These are phyloP conservation scores for button mushroom (Agaricus bisporus) DNA, from an alignment of 768 basidiomycete genomes.

Conservation along the genomic window DNA sequence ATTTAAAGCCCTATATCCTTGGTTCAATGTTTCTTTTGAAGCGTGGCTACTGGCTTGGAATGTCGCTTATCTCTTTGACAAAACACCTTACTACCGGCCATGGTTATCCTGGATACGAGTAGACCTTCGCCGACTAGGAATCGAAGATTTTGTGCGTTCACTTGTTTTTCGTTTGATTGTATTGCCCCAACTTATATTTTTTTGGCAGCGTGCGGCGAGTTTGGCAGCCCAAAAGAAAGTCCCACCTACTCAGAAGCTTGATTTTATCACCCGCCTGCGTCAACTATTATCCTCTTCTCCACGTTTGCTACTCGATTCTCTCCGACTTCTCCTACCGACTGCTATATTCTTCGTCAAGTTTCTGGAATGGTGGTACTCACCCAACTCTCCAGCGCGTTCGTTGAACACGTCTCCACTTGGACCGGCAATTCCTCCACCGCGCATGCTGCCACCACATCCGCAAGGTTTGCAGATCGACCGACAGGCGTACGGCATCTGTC, in stretches of 20 bases:
- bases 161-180: not conserved
- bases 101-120: conserved; percentile 87
- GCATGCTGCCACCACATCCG: conserved; percentile 69
- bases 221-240: conserved; percentile 23
- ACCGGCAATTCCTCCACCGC: conserved; percentile 72
- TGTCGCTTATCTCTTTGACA: conserved; percentile 85
- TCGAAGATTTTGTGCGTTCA: conserved; percentile 69
- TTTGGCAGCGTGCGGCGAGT: conserved; percentile 35
- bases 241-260: conserved; percentile 24
- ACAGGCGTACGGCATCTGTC: conserved; percentile 74
- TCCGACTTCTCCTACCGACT: conserved; percentile 74
- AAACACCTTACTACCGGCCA: conserved; percentile 80
- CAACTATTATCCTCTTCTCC: conserved; percentile 49
- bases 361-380: conserved; percentile 99
- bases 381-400: conserved; percentile 78
- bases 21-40: conserved; percentile 72
- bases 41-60: conserved; percentile 81
- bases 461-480: conserved; percentile 60
- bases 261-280: conserved; percentile 37
- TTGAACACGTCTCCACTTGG: conserved; percentile 57
- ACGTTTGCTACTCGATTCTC: conserved; percentile 64
- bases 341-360: conserved; percentile 96
- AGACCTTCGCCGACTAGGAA: conserved; percentile 71
- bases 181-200: not conserved
- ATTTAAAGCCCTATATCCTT: conserved; percentile 80